A percentile compares a stretch with the other conserved stretches of the same genome.
These are phyloP conservation scores for Didymella sp. DNA, from an alignment of 2,329 filamentous ascomycete genomes.

Conservation along the genomic window DNA sequence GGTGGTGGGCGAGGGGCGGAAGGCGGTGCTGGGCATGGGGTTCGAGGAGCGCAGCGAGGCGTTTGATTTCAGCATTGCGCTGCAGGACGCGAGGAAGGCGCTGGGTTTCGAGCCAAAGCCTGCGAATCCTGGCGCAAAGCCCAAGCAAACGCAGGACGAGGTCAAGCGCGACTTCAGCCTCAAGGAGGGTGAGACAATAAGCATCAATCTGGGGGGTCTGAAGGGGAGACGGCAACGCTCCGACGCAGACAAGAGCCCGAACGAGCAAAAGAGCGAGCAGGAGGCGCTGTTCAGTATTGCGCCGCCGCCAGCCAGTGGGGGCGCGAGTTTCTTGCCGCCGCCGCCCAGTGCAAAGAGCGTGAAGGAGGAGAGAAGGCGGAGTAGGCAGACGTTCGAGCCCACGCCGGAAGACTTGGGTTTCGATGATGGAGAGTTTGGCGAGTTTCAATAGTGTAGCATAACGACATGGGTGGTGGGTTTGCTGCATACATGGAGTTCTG, in stretches of 20 bases:
- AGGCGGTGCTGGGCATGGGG: conserved; percentile 81
- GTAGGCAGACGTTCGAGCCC: conserved; percentile 53
- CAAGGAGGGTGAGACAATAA: conserved; percentile 90
- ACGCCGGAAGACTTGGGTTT: conserved; percentile 73
- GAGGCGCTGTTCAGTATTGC: conserved; percentile 73
- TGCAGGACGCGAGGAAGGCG: conserved; percentile 78
- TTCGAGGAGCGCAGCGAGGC: conserved; percentile 87
- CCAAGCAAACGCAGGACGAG: conserved; percentile 53
- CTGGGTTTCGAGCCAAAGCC: conserved; percentile 64
- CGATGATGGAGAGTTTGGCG: conserved; percentile 87
- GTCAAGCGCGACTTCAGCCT: conserved; percentile 78
- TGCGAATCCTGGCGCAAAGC: conserved; percentile 21
- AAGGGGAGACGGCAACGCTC: conserved; percentile 55
- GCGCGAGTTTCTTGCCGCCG: conserved; percentile 64
- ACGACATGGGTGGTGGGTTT: conserved; percentile 1
- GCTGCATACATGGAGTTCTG: conserved; percentile 23
- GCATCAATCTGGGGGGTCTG: conserved; percentile 72
- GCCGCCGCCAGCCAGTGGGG: conserved; percentile 65
- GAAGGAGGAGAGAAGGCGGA: conserved; percentile 66
- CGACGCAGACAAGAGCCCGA: conserved; percentile 50
- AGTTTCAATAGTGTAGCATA: conserved; percentile 65
- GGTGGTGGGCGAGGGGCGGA: conserved; percentile 77
- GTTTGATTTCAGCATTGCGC: conserved; percentile 81
- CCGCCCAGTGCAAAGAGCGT: conserved; percentile 69
- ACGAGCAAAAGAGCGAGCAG: conserved; percentile 50